Conservation (phyloP, 148 eudicot genomes). For the Polygonum maritimum region DNA sequence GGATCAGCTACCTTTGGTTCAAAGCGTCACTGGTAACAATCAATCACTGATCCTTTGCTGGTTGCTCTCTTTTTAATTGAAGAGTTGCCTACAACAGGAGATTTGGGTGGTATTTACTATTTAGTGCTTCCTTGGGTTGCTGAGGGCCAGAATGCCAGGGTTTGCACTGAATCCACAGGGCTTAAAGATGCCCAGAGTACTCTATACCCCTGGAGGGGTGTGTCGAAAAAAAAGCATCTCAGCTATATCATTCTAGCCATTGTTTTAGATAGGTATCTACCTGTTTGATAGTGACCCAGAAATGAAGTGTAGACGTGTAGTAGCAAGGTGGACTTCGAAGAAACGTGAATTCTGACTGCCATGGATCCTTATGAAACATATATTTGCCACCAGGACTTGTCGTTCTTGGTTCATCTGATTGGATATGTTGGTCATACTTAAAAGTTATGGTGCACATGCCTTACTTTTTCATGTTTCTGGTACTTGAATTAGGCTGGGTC, state of each 20-base stretch:
- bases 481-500: conserved; percentile 4
- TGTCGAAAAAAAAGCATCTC: background rate
- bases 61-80: background rate
- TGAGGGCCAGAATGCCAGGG: background rate
- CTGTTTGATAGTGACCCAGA: background rate
- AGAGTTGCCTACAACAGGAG: background rate
- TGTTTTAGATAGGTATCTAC: background rate
- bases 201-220: background rate
- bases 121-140: background rate
- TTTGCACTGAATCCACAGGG: background rate
- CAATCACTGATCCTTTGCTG: background rate
- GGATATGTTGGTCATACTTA: conserved; percentile 5
- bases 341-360: background rate
- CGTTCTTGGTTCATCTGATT: background rate
- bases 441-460: background rate
- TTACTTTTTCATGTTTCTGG: background rate
- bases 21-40: background rate
- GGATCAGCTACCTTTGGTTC: background rate
- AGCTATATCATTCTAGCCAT: background rate
- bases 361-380: background rate
- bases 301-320: background rate
- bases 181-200: background rate
- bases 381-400: background rate
- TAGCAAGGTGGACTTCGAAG: background rate
- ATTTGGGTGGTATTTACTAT: background rate